Conservation (phyloP, 2,329 filamentous ascomycete species). For the Diplocarpon mali region DNA sequence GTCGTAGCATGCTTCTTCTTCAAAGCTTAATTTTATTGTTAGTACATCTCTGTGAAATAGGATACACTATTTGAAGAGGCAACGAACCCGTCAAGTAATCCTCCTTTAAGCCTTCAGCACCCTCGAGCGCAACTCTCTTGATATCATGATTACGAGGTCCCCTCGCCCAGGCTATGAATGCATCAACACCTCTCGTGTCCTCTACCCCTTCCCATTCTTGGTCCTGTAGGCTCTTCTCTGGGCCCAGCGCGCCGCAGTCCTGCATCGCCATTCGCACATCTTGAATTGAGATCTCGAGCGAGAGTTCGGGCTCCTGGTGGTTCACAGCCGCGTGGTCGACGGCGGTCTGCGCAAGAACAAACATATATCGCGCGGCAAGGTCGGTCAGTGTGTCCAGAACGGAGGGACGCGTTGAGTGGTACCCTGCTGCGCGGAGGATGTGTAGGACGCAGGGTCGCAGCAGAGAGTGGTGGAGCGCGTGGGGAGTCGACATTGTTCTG, state of each 20-base stretch:
- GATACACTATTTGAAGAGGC: not conserved
- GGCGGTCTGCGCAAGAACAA: constrained; percentile 61
- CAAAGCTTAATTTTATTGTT: constrained; percentile 41
- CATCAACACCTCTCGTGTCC: constrained; percentile 65
- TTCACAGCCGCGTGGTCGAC: constrained; percentile 51
- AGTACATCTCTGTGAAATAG: not conserved
- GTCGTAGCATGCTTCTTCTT: constrained; percentile 82
- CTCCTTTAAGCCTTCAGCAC: constrained; percentile 50
- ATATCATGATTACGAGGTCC: constrained; percentile 71
- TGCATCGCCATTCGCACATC: constrained; percentile 81
- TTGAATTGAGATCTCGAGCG: constrained; percentile 51
- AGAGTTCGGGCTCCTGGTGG: constrained; percentile 54
- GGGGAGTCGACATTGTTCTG: constrained; percentile 31
- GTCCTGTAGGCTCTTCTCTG: constrained; percentile 55
- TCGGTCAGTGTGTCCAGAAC: constrained; percentile 80
- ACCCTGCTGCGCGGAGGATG: constrained; percentile 83
- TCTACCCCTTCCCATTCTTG: constrained; percentile 56
- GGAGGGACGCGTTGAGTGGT: constrained; percentile 68
- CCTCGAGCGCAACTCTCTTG: constrained; percentile 65
- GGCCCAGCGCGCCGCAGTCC: constrained; percentile 64
- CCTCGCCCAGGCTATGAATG: constrained; percentile 69
- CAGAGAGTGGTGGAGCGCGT: constrained; percentile 59
- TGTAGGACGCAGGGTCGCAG: constrained; percentile 81
- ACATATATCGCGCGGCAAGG: constrained; percentile 70
- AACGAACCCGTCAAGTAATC: constrained; percentile 56